phyloP scores from a whole-genome alignment of 2,329 filamentous ascomycete genomes.

The Monosporascus sp. region DNA sequence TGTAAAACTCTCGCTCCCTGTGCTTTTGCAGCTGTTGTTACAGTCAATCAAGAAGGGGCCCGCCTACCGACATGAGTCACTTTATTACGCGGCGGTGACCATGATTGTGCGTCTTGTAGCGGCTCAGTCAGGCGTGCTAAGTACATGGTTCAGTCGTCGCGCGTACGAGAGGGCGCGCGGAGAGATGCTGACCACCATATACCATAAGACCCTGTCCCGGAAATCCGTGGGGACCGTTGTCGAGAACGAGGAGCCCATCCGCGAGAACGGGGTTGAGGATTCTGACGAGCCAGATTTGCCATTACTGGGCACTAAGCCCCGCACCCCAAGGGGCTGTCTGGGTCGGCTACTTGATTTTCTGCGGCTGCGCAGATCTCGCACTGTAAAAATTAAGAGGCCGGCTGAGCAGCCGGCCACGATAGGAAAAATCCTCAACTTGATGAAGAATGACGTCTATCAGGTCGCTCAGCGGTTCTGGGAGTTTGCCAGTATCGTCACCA shows the following conservation, averaged over 20 bases:
- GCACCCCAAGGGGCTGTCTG: slow-evolving; percentile 17
- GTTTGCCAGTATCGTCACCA: slow-evolving; percentile 67
- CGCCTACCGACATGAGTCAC: slow-evolving; percentile 47
- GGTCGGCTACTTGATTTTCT: slow-evolving; percentile 23
- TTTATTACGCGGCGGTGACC: slow-evolving; percentile 61
- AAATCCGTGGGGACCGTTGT: slow-evolving; percentile 47
- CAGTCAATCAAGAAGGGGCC: slow-evolving; percentile 55
- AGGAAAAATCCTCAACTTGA: slow-evolving; percentile 85
- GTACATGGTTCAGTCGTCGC: slow-evolving; percentile 76
- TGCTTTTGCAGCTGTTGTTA: slow-evolving; percentile 69
- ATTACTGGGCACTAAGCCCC: slow-evolving; percentile 11
- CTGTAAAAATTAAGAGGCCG: slow-evolving; percentile 17
- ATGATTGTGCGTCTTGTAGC: slow-evolving; percentile 56
- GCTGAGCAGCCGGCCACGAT: slow-evolving; percentile 64
- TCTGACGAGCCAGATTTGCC: slow-evolving; percentile 15
- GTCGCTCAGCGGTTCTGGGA: slow-evolving; percentile 86
- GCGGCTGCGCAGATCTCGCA: slow-evolving; percentile 13
- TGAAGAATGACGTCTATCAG: slow-evolving; percentile 78
- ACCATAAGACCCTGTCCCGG: slow-evolving; percentile 68
- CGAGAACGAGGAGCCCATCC: slow-evolving; percentile 14
- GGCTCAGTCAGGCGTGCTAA: slow-evolving; percentile 63
- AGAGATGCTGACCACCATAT: slow-evolving; percentile 80
- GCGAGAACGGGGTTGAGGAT: slow-evolving; percentile 8
- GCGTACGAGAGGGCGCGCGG: slow-evolving; percentile 79
- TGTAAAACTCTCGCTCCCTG: slow-evolving; percentile 52